Percentiles rank a stretch among this genome's conserved stretches.
Evolutionary conservation across 495 filamentous ascomycete genomes (phyloP).

Genomic region (Aspergillus biplanus): DNA sequence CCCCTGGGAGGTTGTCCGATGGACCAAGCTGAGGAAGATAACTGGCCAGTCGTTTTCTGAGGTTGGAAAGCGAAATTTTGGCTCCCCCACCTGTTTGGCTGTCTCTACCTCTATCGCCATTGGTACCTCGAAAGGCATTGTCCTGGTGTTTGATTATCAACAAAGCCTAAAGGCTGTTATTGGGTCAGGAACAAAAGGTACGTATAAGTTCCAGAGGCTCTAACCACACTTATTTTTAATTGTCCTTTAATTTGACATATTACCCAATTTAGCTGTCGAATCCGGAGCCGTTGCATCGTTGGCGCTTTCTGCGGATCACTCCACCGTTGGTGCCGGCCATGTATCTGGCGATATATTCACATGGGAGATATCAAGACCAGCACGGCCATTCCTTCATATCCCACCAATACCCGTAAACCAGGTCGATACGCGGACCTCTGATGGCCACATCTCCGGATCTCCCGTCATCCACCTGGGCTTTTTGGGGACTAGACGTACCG

Average conservation of each 20-base stretch:
- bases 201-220: constrained; percentile 20
- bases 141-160: constrained; percentile 95
- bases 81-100: constrained; percentile 85
- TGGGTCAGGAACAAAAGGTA: constrained; percentile 92
- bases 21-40: constrained; percentile 92
- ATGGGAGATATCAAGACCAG: constrained; percentile 84
- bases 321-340: constrained; percentile 89
- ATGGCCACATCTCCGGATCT: constrained; percentile 81
- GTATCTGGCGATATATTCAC: constrained; percentile 91
- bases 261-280: constrained; percentile 69
- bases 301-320: constrained; percentile 90
- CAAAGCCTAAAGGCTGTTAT: constrained; percentile 93
- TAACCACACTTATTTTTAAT: not conserved
- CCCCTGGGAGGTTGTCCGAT: constrained; percentile 95
- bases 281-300: constrained; percentile 85
- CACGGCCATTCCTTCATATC: constrained; percentile 87
- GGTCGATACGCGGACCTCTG: constrained; percentile 63
- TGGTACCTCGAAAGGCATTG: constrained; percentile 91
- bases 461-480: constrained; percentile 90
- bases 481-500: constrained; percentile 92
- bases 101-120: constrained; percentile 88
- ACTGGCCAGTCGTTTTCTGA: constrained; percentile 93
- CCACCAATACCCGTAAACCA: constrained; percentile 70
- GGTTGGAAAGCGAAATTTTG: constrained; percentile 88
- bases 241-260: constrained; percentile 1